Evolutionary conservation across 2,329 filamentous ascomycete species (phyloP).

Genomic region (Cucurbitaria berberidis): DNA sequence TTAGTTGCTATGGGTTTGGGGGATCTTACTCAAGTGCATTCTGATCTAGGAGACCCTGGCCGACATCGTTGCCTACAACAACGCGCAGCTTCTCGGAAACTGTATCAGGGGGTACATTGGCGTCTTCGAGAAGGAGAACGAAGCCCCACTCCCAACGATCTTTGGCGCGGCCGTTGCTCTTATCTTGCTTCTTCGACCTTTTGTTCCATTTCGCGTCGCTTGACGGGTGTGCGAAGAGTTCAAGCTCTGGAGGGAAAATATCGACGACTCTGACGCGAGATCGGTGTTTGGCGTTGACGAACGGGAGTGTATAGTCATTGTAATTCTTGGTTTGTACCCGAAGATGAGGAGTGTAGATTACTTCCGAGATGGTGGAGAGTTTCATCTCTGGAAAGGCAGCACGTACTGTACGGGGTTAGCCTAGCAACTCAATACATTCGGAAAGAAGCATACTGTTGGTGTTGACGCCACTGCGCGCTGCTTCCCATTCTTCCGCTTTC

Average conservation of each 20-base stretch:
- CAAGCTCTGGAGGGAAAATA: conserved; percentile 72
- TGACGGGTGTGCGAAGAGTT: conserved; percentile 69
- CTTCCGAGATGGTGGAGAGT: conserved; percentile 49
- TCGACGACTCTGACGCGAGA: conserved; percentile 78
- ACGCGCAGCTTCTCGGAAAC: conserved; percentile 62
- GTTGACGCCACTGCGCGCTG: conserved; percentile 41
- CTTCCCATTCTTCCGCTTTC: conserved; percentile 20
- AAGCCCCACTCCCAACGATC: conserved; percentile 85
- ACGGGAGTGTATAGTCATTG: conserved; percentile 65
- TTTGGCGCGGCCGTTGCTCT: conserved; percentile 43
- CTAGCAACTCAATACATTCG: neutral
- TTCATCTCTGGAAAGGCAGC: conserved; percentile 51
- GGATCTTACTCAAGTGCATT: conserved; percentile 61
- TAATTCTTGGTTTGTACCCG: conserved; percentile 41
- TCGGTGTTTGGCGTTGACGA: conserved; percentile 75
- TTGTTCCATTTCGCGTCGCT: conserved; percentile 39
- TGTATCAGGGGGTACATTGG: conserved; percentile 43
- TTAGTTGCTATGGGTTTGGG: neutral
- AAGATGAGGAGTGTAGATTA: conserved; percentile 56
- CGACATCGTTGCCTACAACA: conserved; percentile 64
- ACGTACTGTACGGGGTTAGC: conserved; percentile 51
- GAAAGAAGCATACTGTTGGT: conserved; percentile 48
- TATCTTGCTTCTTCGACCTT: conserved; percentile 47
- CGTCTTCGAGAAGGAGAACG: conserved; percentile 77
- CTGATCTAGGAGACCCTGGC: conserved; percentile 62